phyloP scores from a whole-genome alignment of 78 protist genomes.

The Tieghemostelium lacteum region DNA sequence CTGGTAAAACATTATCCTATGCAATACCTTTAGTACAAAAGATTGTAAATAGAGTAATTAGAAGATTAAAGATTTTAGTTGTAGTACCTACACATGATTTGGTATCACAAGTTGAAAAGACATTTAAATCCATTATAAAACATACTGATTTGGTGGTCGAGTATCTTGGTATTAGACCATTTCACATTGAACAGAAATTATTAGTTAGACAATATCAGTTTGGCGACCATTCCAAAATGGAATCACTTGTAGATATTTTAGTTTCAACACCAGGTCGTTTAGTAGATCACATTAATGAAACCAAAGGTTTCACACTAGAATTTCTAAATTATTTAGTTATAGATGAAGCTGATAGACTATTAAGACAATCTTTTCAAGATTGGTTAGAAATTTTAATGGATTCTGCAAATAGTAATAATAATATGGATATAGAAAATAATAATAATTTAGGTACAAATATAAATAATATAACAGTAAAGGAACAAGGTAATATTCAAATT shows the following conservation, averaged over 20 bases:
- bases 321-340: slow-evolving; percentile 82
- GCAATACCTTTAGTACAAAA: slow-evolving; percentile 91
- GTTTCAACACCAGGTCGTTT: slow-evolving; percentile 96
- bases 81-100: slow-evolving; percentile 75
- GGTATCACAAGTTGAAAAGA: slow-evolving; percentile 55
- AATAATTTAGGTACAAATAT: neutral
- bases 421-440: neutral
- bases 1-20: slow-evolving; percentile 94
- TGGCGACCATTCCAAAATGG: slow-evolving; percentile 21
- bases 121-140: slow-evolving; percentile 40
- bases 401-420: slow-evolving; percentile 7
- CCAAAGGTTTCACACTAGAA: slow-evolving; percentile 80
- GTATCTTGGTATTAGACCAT: slow-evolving; percentile 39
- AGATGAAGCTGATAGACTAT: slow-evolving; percentile 93
- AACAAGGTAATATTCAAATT: neutral
- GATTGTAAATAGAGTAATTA: slow-evolving; percentile 31
- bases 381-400: slow-evolving; percentile 73
- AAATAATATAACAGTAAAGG: neutral
- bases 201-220: slow-evolving; percentile 23
- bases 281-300: slow-evolving; percentile 90
- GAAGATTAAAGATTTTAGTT: slow-evolving; percentile 41
- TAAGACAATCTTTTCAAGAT: slow-evolving; percentile 57
- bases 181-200: slow-evolving; percentile 34
- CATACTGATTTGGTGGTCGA: slow-evolving; percentile 45
- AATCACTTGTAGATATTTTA: slow-evolving; percentile 83